phyloP scores from a whole-genome alignment of 148 eudicot species.

The Mesembryanthemum crystallinum region DNA sequence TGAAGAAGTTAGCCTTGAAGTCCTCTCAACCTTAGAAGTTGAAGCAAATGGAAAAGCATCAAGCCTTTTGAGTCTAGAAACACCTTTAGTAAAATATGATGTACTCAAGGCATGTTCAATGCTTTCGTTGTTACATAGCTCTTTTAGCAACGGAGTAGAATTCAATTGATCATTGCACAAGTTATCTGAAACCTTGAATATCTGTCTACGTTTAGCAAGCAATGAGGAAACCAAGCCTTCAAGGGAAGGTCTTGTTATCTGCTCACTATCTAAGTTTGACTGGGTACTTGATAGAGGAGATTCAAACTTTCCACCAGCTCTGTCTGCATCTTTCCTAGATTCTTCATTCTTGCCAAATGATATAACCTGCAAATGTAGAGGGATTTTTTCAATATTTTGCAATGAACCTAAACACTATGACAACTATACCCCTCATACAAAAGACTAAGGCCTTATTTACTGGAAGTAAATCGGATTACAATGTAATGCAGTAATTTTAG shows the following conservation, averaged over 20 bases:
- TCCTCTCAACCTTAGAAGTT: conserved; percentile 41
- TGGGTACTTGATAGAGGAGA: conserved; percentile 23
- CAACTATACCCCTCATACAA: background rate
- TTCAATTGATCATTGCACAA: conserved; percentile 26
- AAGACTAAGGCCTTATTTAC: too few species aligned
- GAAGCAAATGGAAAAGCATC: conserved; percentile 46
- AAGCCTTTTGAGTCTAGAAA: conserved; percentile 35
- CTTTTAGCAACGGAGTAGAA: conserved; percentile 33
- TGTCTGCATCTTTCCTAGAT: conserved; percentile 19
- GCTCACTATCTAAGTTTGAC: conserved; percentile 25
- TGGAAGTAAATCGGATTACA: too few species aligned
- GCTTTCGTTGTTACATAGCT: conserved; percentile 22
- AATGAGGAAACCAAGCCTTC: conserved; percentile 47
- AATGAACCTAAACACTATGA: background rate
- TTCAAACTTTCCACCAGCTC: conserved; percentile 23
- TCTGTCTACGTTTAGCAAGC: conserved; percentile 38
- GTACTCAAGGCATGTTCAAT: conserved; percentile 26
- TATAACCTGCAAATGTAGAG: conserved; percentile 34
- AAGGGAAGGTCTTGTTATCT: conserved; percentile 33
- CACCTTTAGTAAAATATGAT: conserved; percentile 30
- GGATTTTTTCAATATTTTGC: background rate
- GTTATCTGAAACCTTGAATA: conserved; percentile 25
- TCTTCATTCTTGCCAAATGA: conserved; percentile 26
- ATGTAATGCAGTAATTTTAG: too few species aligned
- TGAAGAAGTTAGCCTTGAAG: conserved; percentile 34